Percentiles rank a stretch among this genome's conserved stretches.
These are phyloP conservation scores for Coriolopsis trogii DNA, from an alignment of 1,284 basidiomycete species.

Conservation along the genomic window DNA sequence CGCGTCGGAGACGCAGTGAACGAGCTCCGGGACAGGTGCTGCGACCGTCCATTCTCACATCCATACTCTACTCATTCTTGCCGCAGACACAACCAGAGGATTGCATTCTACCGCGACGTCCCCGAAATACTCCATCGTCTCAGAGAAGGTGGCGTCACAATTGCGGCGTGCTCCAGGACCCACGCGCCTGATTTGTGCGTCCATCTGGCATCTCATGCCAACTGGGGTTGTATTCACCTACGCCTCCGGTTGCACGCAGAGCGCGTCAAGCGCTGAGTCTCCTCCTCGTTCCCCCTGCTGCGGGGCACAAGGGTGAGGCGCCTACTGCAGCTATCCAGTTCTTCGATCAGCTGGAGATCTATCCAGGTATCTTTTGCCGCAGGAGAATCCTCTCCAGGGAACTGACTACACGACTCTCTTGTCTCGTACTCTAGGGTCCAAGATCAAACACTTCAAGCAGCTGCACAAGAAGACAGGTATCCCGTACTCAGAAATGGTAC, in stretches of 20 bases:
- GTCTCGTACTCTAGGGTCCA: slow-evolving; percentile 66
- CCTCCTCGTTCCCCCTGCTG: slow-evolving; percentile 60
- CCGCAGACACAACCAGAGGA: slow-evolving; percentile 52
- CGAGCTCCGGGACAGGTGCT: slow-evolving; percentile 61
- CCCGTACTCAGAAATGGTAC: slow-evolving; percentile 83
- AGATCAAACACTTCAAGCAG: slow-evolving; percentile 79
- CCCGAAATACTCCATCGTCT: slow-evolving; percentile 75
- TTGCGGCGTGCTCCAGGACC: slow-evolving; percentile 82
- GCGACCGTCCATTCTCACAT: neutral
- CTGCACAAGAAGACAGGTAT: slow-evolving; percentile 80
- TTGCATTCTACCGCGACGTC: slow-evolving; percentile 78
- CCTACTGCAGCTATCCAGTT: slow-evolving; percentile 61
- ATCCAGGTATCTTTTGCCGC: slow-evolving; percentile 57
- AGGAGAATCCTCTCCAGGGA: neutral
- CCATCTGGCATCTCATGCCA: neutral
- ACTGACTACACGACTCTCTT: neutral
- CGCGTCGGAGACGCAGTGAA: slow-evolving; percentile 59
- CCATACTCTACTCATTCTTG: neutral
- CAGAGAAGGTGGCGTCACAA: slow-evolving; percentile 51
- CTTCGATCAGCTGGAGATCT: slow-evolving; percentile 85
- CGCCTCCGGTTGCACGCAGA: slow-evolving; percentile 39
- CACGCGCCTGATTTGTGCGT: slow-evolving; percentile 70
- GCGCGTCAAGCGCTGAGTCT: slow-evolving; percentile 77
- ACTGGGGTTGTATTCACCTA: neutral
- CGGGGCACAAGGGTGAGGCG: slow-evolving; percentile 39